Evolutionary conservation across 2,329 filamentous ascomycete genomes (phyloP).

Genomic region (Aspergillus intermedius): DNA sequence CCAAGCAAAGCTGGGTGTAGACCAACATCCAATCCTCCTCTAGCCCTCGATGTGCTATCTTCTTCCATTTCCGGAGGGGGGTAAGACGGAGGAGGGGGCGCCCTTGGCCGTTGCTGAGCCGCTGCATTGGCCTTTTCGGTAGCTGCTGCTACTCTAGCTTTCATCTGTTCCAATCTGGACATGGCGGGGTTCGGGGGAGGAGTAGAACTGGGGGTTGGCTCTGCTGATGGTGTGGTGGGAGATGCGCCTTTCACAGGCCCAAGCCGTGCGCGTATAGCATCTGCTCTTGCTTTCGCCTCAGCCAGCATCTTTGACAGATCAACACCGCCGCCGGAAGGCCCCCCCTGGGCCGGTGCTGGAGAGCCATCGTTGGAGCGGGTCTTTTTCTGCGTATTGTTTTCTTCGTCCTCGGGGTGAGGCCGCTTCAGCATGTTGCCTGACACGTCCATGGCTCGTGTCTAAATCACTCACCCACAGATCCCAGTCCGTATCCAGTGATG

Average conservation of each 20-base stretch:
- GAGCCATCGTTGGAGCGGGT: constrained; percentile 47
- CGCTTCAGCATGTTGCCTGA: constrained; percentile 42
- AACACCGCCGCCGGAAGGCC: constrained; percentile 27
- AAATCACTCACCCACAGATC: constrained; percentile 9
- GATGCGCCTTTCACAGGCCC: constrained; percentile 31
- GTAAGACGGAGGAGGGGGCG: constrained; percentile 27
- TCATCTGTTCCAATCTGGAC: constrained; percentile 70
- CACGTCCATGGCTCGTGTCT: constrained; percentile 24
- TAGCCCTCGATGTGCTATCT: constrained; percentile 43
- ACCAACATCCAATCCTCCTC: constrained; percentile 67
- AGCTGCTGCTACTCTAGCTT: constrained; percentile 71
- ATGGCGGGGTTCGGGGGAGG: constrained; percentile 39
- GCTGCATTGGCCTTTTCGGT: constrained; percentile 47
- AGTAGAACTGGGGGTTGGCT: constrained; percentile 31
- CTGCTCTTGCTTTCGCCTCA: constrained; percentile 43
- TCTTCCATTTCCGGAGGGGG: constrained; percentile 44
- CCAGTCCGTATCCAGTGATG: background rate
- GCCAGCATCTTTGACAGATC: constrained; percentile 45
- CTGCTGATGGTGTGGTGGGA: constrained; percentile 16
- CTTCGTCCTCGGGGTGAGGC: constrained; percentile 43
- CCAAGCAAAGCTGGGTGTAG: constrained; percentile 67
- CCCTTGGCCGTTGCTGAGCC: constrained; percentile 37
- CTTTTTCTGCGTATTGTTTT: constrained; percentile 40
- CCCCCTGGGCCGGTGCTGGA: constrained; percentile 35
- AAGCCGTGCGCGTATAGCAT: constrained; percentile 42